Evolutionary conservation across 2,329 filamentous ascomycete species (phyloP), one percentile per base, ranked within the genome.

Genomic region (Scolecobasidium constrictum): DNA sequence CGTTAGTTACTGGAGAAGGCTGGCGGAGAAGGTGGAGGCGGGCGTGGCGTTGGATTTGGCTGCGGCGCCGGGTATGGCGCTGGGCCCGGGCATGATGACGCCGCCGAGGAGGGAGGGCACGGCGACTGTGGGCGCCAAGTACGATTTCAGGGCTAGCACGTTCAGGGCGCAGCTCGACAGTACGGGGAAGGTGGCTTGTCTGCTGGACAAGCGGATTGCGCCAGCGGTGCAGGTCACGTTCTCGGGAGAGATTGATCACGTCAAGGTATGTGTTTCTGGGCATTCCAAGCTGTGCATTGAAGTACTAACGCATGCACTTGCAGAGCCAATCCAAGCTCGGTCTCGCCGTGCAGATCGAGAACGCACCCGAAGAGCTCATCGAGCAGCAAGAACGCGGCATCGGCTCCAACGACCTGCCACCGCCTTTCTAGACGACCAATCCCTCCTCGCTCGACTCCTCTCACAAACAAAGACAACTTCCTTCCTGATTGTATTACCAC

Each of bases 161-260:
- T 94, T 95, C 79, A 81, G 90, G 51, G 92, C 90, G 35, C 92
- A 98, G 69, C 76, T 96, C 54, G 92, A 98, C 68, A 93, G 87
- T 57, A 81, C 86, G 61, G 92, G 92, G 62, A 94, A 94, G 71
- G 74, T 98, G 48, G 86, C 83, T 65, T 92, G 86, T 60, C 68
- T 95, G 57, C 69, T 96, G 53, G 92, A 98, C 74, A 96, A 95
- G 79, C 82, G 87, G 58, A 85, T 98, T 57, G 87, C 87, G 21
- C 86, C 87, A 50, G 84, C 88, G 20, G 87, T 98, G 46, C 83
- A 82, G 62, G 78, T 98, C 68, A 94, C 88, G 45, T 94, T 98
- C 67, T 86, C 88, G 43, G 90, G 88, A 52, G 92, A 96, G 61
- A 86, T 98, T 58, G 92, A 98, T 66, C 90, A 98, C 68, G 78